Conservation (phyloP, 1,139 yeast species). For the Tardiomyces depauwii region DNA sequence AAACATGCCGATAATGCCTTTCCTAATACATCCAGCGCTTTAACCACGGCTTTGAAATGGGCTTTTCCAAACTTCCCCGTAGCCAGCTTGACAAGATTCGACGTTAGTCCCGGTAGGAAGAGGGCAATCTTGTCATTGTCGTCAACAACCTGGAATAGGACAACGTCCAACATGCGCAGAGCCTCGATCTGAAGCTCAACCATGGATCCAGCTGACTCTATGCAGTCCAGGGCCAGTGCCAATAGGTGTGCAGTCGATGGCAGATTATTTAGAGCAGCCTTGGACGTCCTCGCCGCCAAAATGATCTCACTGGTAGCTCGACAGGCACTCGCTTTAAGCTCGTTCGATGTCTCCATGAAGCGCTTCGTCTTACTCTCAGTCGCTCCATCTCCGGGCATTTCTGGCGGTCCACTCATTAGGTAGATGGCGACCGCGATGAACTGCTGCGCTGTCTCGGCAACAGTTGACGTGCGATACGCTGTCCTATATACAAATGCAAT, state of each 20-base stretch:
- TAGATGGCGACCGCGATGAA: constrained; percentile 38
- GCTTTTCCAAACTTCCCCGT: constrained; percentile 24
- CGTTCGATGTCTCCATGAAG: constrained; percentile 25
- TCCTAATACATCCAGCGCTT: constrained; percentile 25
- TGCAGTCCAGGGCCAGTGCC: constrained; percentile 32
- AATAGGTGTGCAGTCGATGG: constrained; percentile 36
- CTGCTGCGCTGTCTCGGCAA: constrained; percentile 35
- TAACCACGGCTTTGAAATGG: constrained; percentile 32
- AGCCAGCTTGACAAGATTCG: constrained; percentile 36
- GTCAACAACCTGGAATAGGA: constrained; percentile 27
- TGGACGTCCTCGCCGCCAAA: constrained; percentile 19
- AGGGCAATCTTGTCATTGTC: constrained; percentile 43
- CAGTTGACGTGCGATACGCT: constrained; percentile 39
- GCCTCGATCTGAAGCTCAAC: constrained; percentile 27
- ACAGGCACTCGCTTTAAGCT: constrained; percentile 34
- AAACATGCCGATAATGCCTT: constrained; percentile 29
- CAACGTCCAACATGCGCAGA: constrained; percentile 25
- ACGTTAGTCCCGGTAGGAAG: constrained; percentile 47
- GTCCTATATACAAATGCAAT: constrained; percentile 31
- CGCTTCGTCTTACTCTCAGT: constrained; percentile 10
- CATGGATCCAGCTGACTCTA: constrained; percentile 17
- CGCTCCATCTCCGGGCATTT: constrained; percentile 11
- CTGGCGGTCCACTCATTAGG: constrained; percentile 34
- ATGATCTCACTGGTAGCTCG: constrained; percentile 27
- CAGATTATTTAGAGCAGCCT: constrained; percentile 5